phyloP scores from a whole-genome alignment of 345 rosid species.

The Pelargonium nanum region DNA sequence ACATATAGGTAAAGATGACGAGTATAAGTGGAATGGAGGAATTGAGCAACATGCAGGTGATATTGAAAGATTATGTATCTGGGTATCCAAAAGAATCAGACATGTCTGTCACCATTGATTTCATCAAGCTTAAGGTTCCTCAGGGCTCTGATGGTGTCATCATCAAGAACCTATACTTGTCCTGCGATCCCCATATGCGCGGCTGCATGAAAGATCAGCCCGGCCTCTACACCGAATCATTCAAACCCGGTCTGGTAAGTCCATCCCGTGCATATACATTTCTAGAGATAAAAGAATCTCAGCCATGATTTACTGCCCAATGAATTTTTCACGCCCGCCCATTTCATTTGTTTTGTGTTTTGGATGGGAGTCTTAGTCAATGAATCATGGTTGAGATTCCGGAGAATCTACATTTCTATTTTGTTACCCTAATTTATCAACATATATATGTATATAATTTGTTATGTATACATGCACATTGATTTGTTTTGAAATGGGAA shows the following conservation, averaged over 20 bases:
- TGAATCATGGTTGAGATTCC: no score
- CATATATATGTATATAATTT: no score
- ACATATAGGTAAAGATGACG: background rate
- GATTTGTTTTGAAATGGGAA: no score
- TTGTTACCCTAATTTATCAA: no score
- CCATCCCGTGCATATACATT: background rate
- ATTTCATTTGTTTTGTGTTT: no score
- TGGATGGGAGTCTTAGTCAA: no score
- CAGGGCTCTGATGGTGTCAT: conserved; percentile 19
- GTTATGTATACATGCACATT: no score
- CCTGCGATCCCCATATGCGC: conserved; percentile 48
- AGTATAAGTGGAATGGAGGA: background rate
- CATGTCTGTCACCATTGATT: conserved; percentile 21
- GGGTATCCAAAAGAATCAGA: conserved; percentile 44
- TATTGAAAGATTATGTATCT: conserved; percentile 26
- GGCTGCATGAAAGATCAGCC: conserved; percentile 7
- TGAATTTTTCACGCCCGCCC: no score
- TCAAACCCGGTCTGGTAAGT: background rate
- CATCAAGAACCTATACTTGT: conserved; percentile 49
- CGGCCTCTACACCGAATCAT: background rate
- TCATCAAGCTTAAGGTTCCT: conserved; percentile 19
- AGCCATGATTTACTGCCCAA: no score
- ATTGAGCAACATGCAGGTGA: conserved; percentile 13
- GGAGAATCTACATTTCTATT: no score
- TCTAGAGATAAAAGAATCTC: background rate